phyloP scores from a whole-genome alignment of 495 filamentous ascomycete species.

The Filosporella fistucella region DNA sequence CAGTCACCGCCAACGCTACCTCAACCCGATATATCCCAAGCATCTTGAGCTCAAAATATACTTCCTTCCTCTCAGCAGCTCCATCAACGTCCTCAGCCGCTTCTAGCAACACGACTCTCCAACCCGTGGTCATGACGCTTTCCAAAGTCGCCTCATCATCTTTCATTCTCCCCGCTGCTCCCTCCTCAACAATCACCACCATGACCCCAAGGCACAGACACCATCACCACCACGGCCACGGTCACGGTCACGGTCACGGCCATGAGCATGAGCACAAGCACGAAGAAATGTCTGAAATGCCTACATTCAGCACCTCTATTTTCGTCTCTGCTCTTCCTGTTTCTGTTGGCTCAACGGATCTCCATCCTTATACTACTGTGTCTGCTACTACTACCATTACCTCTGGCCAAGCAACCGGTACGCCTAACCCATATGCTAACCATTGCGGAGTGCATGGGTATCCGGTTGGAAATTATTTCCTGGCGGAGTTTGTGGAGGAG shows the following conservation, averaged over 20 bases:
- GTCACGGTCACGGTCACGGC: background rate
- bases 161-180: background rate
- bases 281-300: too few relatives aligned
- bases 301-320: background rate
- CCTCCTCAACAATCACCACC: background rate
- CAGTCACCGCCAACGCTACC: too few relatives aligned
- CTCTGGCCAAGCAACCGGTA: constrained; percentile 7
- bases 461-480: constrained; percentile 15
- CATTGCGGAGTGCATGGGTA: constrained; percentile 25
- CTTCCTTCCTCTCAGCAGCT: background rate
- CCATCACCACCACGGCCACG: background rate
- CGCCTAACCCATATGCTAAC: constrained; percentile 3
- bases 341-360: background rate
- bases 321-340: constrained; percentile 1
- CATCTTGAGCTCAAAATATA: background rate
- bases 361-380: constrained; percentile 2
- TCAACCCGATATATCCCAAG: background rate
- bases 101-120: background rate
- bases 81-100: background rate
- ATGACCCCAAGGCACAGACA: background rate
- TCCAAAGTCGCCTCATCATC: background rate
- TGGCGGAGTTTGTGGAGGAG: constrained; percentile 19
- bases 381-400: constrained; percentile 14
- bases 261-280: too few relatives aligned
- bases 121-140: background rate